Evolutionary conservation across 352 stramenopile species (phyloP).

Genomic region (Pythium coloratum): DNA sequence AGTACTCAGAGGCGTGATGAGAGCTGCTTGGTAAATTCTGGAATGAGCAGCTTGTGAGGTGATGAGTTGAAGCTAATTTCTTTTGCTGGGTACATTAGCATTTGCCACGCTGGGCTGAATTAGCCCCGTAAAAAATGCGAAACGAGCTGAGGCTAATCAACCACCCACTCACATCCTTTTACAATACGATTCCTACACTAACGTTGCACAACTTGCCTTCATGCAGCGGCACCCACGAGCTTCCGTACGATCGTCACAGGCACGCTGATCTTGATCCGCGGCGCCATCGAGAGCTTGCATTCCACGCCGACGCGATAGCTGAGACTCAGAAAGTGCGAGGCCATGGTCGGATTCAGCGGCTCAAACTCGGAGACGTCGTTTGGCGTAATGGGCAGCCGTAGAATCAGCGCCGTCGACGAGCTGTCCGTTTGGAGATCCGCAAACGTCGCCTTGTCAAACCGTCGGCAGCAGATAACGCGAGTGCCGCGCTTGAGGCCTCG

Average conservation of each 20-base stretch:
- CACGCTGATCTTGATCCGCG: conserved; percentile 2
- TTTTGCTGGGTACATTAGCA: too few relatives aligned
- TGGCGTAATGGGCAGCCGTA: conserved; percentile 13
- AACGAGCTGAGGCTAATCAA: not conserved
- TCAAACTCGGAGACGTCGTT: conserved; percentile 3
- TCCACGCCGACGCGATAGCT: conserved; percentile 18
- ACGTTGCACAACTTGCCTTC: not conserved
- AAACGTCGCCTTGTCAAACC: conserved; percentile 7
- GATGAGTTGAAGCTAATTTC: too few relatives aligned
- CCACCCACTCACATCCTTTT: not conserved
- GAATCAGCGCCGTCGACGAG: not conserved
- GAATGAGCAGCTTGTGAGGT: too few relatives aligned
- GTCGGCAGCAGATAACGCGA: conserved; percentile 1
- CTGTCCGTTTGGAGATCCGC: not conserved
- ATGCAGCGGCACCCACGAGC: not conserved
- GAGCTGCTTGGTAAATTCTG: too few relatives aligned
- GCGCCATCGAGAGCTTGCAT: conserved; percentile 7
- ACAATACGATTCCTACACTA: not conserved
- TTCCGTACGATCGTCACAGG: conserved; percentile 13
- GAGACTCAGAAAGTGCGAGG: conserved; percentile 3
- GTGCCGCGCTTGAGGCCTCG: not conserved
- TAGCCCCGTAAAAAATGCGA: too few relatives aligned
- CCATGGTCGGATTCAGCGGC: conserved; percentile 14
- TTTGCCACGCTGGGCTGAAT: too few relatives aligned
- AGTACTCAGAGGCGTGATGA: too few relatives aligned